phyloP scores from a whole-genome alignment of 306 rosid genomes.

The Luffa aegyptiaca region DNA sequence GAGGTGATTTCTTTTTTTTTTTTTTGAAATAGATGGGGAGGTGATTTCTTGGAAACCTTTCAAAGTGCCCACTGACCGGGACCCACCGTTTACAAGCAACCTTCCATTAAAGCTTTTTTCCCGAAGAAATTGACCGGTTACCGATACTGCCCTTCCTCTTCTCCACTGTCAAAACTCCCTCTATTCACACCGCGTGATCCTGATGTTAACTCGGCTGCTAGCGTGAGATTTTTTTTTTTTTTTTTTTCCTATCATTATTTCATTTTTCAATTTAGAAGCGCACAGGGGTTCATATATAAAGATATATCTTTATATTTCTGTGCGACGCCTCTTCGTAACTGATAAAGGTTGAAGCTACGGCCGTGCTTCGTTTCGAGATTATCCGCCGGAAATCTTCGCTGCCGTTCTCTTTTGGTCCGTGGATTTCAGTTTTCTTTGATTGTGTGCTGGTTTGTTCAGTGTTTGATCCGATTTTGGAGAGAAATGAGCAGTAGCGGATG shows the following conservation, averaged over 20 bases:
- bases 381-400: constrained; percentile 5
- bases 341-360: constrained; percentile 5
- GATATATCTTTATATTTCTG: not conserved
- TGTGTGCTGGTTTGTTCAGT: not conserved
- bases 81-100: not conserved
- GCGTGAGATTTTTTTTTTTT: not conserved
- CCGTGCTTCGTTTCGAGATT: not conserved
- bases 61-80: constrained; percentile 16
- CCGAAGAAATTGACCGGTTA: constrained; percentile 12
- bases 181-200: not conserved
- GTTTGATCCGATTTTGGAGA: not conserved
- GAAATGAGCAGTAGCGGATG: not conserved
- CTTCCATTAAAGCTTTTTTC: not conserved
- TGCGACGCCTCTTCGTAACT: not conserved
- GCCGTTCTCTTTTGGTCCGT: not conserved
- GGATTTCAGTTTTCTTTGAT: not conserved
- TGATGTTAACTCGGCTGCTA: not conserved
- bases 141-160: not conserved
- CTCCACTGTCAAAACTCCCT: not conserved
- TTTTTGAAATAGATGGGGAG: no score
- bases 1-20: not conserved
- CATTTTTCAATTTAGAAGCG: not conserved
- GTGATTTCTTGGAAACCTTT: not conserved
- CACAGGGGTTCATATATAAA: not conserved
- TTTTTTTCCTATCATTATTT: not conserved